Evolutionary conservation across 805 yeast genomes (phyloP), one percentile per base, ranked within the genome.

Genomic region (Kuraishia borneana): DNA sequence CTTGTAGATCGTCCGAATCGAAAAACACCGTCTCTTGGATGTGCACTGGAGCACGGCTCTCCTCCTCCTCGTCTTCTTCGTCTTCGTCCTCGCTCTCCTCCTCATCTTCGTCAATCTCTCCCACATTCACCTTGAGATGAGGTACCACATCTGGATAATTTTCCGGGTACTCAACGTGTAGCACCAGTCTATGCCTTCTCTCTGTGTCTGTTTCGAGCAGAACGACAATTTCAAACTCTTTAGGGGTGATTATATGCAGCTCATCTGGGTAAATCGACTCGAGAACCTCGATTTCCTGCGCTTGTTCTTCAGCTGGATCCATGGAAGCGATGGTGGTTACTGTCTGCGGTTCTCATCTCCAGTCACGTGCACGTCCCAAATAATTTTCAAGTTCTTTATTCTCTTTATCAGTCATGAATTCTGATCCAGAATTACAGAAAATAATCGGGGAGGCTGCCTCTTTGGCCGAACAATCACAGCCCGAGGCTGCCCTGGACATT

Each of bases 231-330:
- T 72, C 63, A 51, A 73, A 83, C 25, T 64, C 64, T 5, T 62
- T 55, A 16, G 68, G 69, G 2, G 70, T 50, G 23, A 64, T 45
- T 7, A 61, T 47, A n/a, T 51, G 58, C 21, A 84, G 58, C 54
- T 89, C 98, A 50, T 89, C 96, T 5, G 97, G 98, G 53, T 92
- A 89, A 36, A 89, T 89, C 13, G 94, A 78, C 51, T 83, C 78
- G 38, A 89, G 68, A 34, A 92, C 87, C 54, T 88, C 96, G 31
- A 92, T 53, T 55, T 89, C 98, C 58, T 89, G 95, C 20, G 50
- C 55, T 52, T 89, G 96, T 50, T 92, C 96, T 53, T 83, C 95
- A 34, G 56, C 50, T 37, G 77, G 71, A 46, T 82, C 88, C 94
- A 83, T 83, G 8, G 9, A 6, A 25, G 27, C 6, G 27, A 23